Evolutionary conservation across 148 eudicot species (phyloP), one percentile per base, ranked within the genome.

Genomic region (Silene conica): DNA sequence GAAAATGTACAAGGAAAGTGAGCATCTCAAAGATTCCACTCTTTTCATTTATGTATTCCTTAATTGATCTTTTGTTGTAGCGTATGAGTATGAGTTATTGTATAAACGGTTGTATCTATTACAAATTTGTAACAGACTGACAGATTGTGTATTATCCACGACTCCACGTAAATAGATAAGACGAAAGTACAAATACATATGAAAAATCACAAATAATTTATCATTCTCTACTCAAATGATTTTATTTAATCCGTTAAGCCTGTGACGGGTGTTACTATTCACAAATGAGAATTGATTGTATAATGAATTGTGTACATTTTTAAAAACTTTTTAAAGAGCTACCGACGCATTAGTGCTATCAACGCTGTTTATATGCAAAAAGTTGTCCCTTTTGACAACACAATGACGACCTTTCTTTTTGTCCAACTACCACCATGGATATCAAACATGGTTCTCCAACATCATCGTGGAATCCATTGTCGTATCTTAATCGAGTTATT

Each of bases 321-420:
- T 31, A 31, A 9, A 3, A 15, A 26, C 28, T 14, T 48, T 21
- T 67, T 67, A 43, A 70, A 16, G 43, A 31, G 50, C 22, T 41
- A 77, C 43, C 19, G 7, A 72, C 19, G 34, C 43, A 22, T 55
- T 56, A 72, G 75, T 72, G 76, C 58, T 41, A 23, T 72, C 65
- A 56, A 77, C 57, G 67, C 72, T 65, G 75, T 72, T 72, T 3
- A n/a, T 26, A 26, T 41, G 76, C 46, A 19, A 58, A 67, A 73
- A 59, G 54, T 13, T 22, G 65, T 10, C 57, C 9, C 58, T 70
- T 70, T 15, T 61, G 55, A 71, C 20, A 31, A 6, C 79, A 77
- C 15, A 0, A 77, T 77, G 75, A 71, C 57, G 22, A 31, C 64
- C 46, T 14, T 28, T 62, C 63, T 71, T 71, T 21, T 20, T 8